Percentiles rank a stretch among this genome's conserved stretches.
Conservation (phyloP, 1,284 basidiomycete species). For the Inonotus obliquus region DNA sequence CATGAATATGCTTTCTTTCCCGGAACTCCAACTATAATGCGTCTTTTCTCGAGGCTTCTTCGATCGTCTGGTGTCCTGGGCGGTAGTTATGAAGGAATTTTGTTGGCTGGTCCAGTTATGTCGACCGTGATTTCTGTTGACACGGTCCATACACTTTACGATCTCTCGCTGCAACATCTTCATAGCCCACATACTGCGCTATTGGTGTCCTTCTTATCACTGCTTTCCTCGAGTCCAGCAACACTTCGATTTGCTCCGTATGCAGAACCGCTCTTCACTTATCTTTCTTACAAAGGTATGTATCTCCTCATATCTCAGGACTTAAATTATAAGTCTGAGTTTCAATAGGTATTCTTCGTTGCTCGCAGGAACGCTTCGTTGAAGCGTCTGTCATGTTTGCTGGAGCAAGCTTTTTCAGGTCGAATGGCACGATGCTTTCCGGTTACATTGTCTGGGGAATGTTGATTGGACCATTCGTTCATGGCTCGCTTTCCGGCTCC, state of each 20-base stretch:
- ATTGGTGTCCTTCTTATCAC: constrained; percentile 61
- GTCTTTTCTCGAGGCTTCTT: constrained; percentile 30
- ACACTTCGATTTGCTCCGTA: constrained; percentile 71
- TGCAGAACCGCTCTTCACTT: constrained; percentile 83
- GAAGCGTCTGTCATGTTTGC: constrained; percentile 60
- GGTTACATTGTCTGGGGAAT: constrained; percentile 76
- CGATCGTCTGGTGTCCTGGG: constrained; percentile 7
- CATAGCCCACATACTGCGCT: constrained; percentile 46
- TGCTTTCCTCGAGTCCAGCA: constrained; percentile 78
- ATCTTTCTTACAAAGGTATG: constrained; percentile 69
- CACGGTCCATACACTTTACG: constrained; percentile 56
- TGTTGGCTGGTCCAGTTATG: constrained; percentile 27
- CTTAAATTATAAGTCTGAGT: constrained; percentile 9
- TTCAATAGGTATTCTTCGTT: constrained; percentile 55
- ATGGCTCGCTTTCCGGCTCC: neutral
- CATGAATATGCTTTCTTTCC: constrained; percentile 89
- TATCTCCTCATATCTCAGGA: constrained; percentile 1
- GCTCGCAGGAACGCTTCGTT: constrained; percentile 45
- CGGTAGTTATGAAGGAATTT: constrained; percentile 15
- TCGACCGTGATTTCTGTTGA: constrained; percentile 41
- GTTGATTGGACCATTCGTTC: constrained; percentile 43
- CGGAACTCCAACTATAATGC: constrained; percentile 57
- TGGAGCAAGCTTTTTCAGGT: constrained; percentile 65
- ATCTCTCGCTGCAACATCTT: constrained; percentile 51
- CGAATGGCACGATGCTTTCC: constrained; percentile 75